phyloP scores from a whole-genome alignment of 768 basidiomycete species.

The Phanerochaete carnosa region DNA sequence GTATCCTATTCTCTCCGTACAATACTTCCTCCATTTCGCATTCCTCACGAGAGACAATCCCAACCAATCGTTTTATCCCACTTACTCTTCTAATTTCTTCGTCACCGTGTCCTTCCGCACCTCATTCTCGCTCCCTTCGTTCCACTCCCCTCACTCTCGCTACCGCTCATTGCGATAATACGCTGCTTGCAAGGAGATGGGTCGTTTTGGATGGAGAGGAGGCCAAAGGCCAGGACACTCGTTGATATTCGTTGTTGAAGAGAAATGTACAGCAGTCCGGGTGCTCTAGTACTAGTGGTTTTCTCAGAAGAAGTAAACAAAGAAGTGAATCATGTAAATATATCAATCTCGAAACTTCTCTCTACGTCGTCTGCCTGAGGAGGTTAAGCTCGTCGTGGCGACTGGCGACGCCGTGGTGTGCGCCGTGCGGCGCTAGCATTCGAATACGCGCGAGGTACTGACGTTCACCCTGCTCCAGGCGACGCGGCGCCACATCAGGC shows the following conservation, averaged over 20 bases:
- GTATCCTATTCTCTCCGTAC: constrained; percentile 11
- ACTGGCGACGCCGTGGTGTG: not conserved
- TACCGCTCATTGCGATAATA: not conserved
- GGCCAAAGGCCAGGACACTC: not conserved
- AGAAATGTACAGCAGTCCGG: not conserved
- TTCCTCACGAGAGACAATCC: not conserved
- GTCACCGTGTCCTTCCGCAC: not conserved
- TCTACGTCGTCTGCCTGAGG: not conserved
- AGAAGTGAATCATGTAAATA: constrained; percentile 4
- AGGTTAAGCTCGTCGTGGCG: not conserved
- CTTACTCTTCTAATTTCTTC: not conserved
- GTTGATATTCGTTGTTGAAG: not conserved
- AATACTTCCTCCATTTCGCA: constrained; percentile 2
- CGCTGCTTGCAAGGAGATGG: not conserved
- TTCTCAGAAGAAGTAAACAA: constrained; percentile 3
- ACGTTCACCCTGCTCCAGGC: constrained; percentile 13
- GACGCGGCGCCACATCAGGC: constrained; percentile 3
- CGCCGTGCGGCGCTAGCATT: constrained; percentile 5
- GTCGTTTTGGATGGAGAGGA: not conserved
- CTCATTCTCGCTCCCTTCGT: not conserved
- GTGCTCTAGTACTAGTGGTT: constrained; percentile 1
- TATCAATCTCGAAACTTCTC: not conserved
- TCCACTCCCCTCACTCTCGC: not conserved
- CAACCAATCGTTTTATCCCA: constrained; percentile 1
- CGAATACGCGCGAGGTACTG: constrained; percentile 11